These are phyloP conservation scores for Amaranthus cruentus DNA, from an alignment of 148 eudicot genomes.

Conservation along the genomic window DNA sequence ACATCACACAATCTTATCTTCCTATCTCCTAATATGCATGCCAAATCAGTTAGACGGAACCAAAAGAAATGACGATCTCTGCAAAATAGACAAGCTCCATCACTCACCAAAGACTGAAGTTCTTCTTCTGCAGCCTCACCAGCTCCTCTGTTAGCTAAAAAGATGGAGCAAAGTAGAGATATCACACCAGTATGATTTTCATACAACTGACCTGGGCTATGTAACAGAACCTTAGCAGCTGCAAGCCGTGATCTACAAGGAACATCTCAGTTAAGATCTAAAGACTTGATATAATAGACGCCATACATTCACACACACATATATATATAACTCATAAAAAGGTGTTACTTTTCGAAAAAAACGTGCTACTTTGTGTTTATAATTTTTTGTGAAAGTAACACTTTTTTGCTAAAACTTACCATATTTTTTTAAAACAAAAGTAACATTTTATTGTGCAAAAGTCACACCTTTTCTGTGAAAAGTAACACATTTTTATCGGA, in stretches of 20 bases:
- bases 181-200: constrained; percentile 50
- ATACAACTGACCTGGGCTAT: constrained; percentile 29
- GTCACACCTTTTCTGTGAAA: no score
- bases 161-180: constrained; percentile 79
- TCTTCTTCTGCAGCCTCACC: constrained; percentile 83
- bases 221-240: constrained; percentile 52
- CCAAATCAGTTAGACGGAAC: neutral
- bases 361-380: no score
- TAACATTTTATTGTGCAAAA: no score
- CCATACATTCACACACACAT: neutral
- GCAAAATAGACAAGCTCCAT: constrained; percentile 2
- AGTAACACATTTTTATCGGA: no score
- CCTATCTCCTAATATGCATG: neutral
- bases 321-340: no score
- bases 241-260: constrained; percentile 77
- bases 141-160: constrained; percentile 85
- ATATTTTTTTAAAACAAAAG: no score
- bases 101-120: constrained; percentile 56
- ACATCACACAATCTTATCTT: neutral
- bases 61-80: neutral
- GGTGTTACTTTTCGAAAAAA: no score
- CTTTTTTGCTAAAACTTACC: no score
- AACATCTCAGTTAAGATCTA: constrained; percentile 10
- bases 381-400: no score
- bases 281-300: neutral